Percentiles rank a stretch among this genome's conserved stretches.
Conservation (phyloP, 2,329 filamentous ascomycete genomes). For the Arthroderma sp. region DNA sequence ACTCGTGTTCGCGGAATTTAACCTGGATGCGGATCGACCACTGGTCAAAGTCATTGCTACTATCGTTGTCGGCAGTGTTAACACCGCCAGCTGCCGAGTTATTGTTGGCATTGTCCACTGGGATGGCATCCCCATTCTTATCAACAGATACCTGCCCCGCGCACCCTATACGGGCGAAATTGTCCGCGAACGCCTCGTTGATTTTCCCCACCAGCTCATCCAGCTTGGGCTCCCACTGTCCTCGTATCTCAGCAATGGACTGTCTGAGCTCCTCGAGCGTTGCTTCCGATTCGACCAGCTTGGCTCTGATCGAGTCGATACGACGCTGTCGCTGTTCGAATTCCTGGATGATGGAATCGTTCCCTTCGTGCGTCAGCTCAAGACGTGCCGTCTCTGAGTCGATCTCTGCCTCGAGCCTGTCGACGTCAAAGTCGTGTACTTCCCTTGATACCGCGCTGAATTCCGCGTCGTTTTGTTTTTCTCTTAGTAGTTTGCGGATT, state of each 20-base stretch:
- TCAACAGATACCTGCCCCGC: constrained; percentile 78
- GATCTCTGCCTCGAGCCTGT: constrained; percentile 60
- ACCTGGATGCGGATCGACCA: constrained; percentile 93
- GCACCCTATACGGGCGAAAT: constrained; percentile 88
- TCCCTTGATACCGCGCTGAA: constrained; percentile 1
- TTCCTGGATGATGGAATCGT: constrained; percentile 60
- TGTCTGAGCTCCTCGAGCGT: constrained; percentile 43
- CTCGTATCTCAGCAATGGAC: constrained; percentile 53
- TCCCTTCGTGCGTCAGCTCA: constrained; percentile 65
- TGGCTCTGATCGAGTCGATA: constrained; percentile 52
- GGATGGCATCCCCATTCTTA: constrained; percentile 44
- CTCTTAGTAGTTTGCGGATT: constrained; percentile 1
- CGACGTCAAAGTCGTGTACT: constrained; percentile 37
- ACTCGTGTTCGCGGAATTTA: constrained; percentile 81
- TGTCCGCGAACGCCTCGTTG: constrained; percentile 80
- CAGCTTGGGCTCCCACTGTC: constrained; percentile 69
- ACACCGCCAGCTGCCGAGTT: constrained; percentile 13
- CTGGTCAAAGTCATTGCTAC: constrained; percentile 73
- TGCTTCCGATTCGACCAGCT: constrained; percentile 42
- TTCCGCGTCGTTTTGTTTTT: neutral
- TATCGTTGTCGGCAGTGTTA: constrained; percentile 10
- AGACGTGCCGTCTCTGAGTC: constrained; percentile 60
- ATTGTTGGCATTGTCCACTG: constrained; percentile 8
- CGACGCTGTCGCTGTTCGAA: constrained; percentile 59
- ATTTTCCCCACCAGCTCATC: constrained; percentile 68